Conservation (phyloP, 345 rosid genomes). For the Firmiana major region DNA sequence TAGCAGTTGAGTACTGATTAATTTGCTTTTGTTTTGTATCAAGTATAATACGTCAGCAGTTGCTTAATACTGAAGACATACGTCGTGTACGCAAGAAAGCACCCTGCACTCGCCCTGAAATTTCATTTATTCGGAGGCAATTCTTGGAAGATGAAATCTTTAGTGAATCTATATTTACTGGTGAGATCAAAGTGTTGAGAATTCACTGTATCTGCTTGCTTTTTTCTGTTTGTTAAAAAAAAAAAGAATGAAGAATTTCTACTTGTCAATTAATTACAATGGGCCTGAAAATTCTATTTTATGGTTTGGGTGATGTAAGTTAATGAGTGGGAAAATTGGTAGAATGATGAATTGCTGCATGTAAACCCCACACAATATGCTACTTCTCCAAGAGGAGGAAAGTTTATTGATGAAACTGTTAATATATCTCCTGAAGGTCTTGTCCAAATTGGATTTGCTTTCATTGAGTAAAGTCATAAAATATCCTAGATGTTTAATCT, state of each 20-base stretch:
- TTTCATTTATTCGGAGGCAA: conserved; percentile 75
- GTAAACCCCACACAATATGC: background rate
- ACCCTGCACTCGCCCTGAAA: conserved; percentile 88
- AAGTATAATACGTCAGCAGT: conserved; percentile 84
- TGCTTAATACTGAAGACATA: conserved; percentile 80
- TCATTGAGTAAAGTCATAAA: background rate
- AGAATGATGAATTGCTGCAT: background rate
- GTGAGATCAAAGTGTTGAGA: conserved; percentile 48
- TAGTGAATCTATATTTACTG: conserved; percentile 57
- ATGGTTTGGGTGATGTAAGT: background rate
- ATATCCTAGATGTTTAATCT: background rate
- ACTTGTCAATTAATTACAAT: background rate
- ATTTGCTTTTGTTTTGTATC: conserved; percentile 27
- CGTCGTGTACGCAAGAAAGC: conserved; percentile 97
- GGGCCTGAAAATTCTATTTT: background rate
- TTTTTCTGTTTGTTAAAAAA: background rate
- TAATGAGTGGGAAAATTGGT: background rate
- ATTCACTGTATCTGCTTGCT: conserved; percentile 6
- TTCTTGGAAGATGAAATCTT: conserved; percentile 74
- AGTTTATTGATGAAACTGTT: background rate
- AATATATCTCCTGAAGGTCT: background rate
- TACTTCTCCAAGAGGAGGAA: background rate
- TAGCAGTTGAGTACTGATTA: conserved; percentile 17
- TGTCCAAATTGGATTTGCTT: background rate
- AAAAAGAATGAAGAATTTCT: background rate